Evolutionary conservation across 2,329 filamentous ascomycete species (phyloP).

Genomic region (Colletotrichum tamarilloi): DNA sequence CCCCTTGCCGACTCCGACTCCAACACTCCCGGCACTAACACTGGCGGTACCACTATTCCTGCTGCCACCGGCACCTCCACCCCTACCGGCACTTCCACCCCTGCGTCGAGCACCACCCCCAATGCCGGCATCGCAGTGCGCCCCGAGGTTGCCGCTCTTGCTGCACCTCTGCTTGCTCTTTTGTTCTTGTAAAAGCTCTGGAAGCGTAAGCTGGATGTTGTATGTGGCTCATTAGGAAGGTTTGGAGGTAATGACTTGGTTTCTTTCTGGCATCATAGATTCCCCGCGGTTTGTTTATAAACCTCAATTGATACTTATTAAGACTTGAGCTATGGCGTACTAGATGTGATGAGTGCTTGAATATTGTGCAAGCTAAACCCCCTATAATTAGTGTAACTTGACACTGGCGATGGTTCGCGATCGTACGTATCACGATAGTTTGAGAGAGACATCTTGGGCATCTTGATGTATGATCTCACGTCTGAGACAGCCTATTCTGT

Average conservation of each 20-base stretch:
- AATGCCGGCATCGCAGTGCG: slow-evolving; percentile 34
- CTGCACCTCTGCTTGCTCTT: slow-evolving; percentile 31
- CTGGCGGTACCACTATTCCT: slow-evolving; percentile 36
- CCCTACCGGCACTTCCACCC: slow-evolving; percentile 12
- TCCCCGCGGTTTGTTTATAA: slow-evolving; percentile 28
- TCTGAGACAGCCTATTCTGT: too few relatives aligned
- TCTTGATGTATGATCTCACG: too few relatives aligned
- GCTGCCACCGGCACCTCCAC: slow-evolving; percentile 33
- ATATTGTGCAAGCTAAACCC: background rate
- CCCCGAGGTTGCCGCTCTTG: slow-evolving; percentile 25
- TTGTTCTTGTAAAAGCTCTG: slow-evolving; percentile 33
- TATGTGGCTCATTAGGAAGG: slow-evolving; percentile 15
- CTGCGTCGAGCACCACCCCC: slow-evolving; percentile 43
- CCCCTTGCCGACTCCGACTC: slow-evolving; percentile 55
- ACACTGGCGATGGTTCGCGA: background rate
- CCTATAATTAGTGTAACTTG: background rate
- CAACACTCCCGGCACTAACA: slow-evolving; percentile 59
- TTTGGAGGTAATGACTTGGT: slow-evolving; percentile 31
- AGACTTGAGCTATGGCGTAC: background rate
- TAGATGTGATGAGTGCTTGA: background rate
- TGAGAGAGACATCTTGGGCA: too few relatives aligned
- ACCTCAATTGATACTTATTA: slow-evolving; percentile 20
- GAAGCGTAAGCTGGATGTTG: background rate
- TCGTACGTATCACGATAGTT: too few relatives aligned
- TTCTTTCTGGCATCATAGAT: slow-evolving; percentile 32